Base-by-base conservation (phyloP, 2,329 filamentous ascomycete species). In the Trematosphaeria pertusa region DNA sequence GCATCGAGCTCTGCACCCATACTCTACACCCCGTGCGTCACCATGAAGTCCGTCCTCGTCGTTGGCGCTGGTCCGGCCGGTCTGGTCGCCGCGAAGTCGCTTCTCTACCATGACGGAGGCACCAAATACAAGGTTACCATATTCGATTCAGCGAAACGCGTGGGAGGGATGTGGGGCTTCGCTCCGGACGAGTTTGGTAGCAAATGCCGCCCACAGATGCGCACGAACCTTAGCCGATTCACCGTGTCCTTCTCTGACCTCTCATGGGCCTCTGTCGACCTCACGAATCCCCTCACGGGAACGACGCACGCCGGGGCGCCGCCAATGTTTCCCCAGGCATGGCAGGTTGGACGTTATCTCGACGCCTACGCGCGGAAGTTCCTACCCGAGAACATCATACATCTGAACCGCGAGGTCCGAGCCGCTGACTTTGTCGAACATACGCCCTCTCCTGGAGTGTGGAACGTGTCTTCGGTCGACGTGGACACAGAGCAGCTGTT, bases 121-220 rank as follows among this genome's bases (percentile, higher is more conserved):
- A 67, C 71, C 2, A 36, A 44, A 14, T 92, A 89, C 72, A 74
- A 78, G 4, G 86, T 93, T 37, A 87, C 83, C 3, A 69, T 95
- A 18, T 89, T 87, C 60, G 90, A 95, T 37, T 74, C 80, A 12
- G 80, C 85, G 36, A 63, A 78, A 24, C 79, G 82, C 30, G 78
- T 93, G 12, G 90, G 89, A 9, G 90, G 90, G 0, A 81, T 94
- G n/a, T 95, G 90, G 90, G 86, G 87, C 3, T 58, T 69, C 10
- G 56, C 62, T 12, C 60, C 64, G 32, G 73, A 75, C 1, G 66
- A 70, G n/a, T 69, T 71, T 10, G 78, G 75, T 12, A 83, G 87
- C 52, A 87, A 87, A 7, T 79, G 87, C 41, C 88, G 88, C 78
- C 71, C 74, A 5, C 55, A 72, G 4, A 78, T 76, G 59, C 77